Percentiles rank a stretch among this genome's conserved stretches.
Conservation (phyloP, 2,329 filamentous ascomycete species). For the Neodidymelliopsis sp. region DNA sequence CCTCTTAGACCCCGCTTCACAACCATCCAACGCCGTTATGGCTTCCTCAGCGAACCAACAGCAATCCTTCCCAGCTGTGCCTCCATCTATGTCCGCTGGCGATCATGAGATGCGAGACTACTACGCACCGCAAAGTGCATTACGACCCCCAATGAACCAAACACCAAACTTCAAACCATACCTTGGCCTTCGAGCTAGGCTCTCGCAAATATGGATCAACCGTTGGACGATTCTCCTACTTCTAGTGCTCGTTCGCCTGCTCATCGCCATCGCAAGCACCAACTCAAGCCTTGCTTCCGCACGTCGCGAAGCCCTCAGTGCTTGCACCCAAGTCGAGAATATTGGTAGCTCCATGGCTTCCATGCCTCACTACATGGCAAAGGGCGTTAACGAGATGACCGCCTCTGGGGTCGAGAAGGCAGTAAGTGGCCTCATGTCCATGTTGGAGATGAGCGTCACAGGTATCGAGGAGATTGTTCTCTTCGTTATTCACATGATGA, state of each 20-base stretch:
- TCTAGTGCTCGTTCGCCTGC: constrained; percentile 80
- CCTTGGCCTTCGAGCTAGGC: constrained; percentile 83
- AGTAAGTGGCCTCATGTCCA: constrained; percentile 78
- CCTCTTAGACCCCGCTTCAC: constrained; percentile 41
- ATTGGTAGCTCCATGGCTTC: constrained; percentile 95
- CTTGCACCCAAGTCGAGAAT: constrained; percentile 91
- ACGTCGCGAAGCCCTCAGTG: constrained; percentile 80
- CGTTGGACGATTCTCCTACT: constrained; percentile 92
- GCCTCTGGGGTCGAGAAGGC: constrained; percentile 81
- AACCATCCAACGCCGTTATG: constrained; percentile 48
- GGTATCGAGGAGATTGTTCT: constrained; percentile 87
- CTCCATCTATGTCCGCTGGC: constrained; percentile 67
- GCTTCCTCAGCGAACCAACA: constrained; percentile 61
- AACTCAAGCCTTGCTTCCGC: constrained; percentile 78
- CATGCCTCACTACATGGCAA: constrained; percentile 94
- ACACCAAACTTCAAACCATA: constrained; percentile 83
- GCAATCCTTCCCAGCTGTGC: constrained; percentile 62
- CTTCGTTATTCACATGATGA: constrained; percentile 92
- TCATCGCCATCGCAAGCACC: constrained; percentile 77
- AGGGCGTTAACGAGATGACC: constrained; percentile 86
- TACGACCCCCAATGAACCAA: constrained; percentile 67
- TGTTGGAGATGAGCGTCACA: constrained; percentile 80
- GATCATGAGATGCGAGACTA: constrained; percentile 68
- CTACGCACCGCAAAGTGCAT: constrained; percentile 62
- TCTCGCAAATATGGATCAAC: constrained; percentile 98